Percentiles rank a stretch among this genome's conserved stretches.
Evolutionary conservation across 805 yeast species (phyloP).

Genomic region (Metschnikowia baotianmanensis): DNA sequence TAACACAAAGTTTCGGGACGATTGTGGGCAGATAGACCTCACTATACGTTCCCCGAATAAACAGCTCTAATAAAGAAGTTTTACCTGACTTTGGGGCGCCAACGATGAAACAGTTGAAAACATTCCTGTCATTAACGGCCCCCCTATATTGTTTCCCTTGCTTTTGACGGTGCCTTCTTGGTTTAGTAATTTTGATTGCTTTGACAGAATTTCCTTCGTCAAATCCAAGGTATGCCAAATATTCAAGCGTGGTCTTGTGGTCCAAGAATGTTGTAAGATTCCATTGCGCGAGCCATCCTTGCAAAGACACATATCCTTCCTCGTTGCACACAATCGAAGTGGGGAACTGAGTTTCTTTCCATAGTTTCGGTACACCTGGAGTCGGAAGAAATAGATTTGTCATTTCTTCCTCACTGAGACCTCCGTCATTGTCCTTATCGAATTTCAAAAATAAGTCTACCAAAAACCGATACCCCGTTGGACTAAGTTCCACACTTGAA

Average conservation of each 20-base stretch:
- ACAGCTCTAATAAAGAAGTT: slow-evolving; percentile 77
- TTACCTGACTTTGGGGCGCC: slow-evolving; percentile 91
- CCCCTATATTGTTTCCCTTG: slow-evolving; percentile 64
- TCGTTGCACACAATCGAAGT: slow-evolving; percentile 85
- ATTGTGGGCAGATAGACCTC: slow-evolving; percentile 79
- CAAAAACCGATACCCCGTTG: slow-evolving; percentile 85
- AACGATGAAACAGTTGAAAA: slow-evolving; percentile 82
- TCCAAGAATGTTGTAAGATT: slow-evolving; percentile 91
- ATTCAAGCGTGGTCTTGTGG: slow-evolving; percentile 78
- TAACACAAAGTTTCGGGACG: slow-evolving; percentile 77
- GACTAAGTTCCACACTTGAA: slow-evolving; percentile 87
- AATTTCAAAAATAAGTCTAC: slow-evolving; percentile 86
- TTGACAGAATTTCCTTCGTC: slow-evolving; percentile 46
- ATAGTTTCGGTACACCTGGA: slow-evolving; percentile 85
- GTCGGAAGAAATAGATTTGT: slow-evolving; percentile 75
- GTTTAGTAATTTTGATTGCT: slow-evolving; percentile 75
- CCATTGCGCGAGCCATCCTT: slow-evolving; percentile 99
- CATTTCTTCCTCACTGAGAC: slow-evolving; percentile 74
- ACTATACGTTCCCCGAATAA: slow-evolving; percentile 69
- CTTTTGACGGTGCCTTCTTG: slow-evolving; percentile 68
- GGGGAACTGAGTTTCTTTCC: slow-evolving; percentile 88
- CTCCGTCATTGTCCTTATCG: slow-evolving; percentile 97
- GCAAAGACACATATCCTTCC: slow-evolving; percentile 83
- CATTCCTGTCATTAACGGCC: slow-evolving; percentile 76
- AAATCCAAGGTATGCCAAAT: slow-evolving; percentile 86